Evolutionary conservation across 2,329 filamentous ascomycete species (phyloP).

Genomic region (Nemania abortiva): DNA sequence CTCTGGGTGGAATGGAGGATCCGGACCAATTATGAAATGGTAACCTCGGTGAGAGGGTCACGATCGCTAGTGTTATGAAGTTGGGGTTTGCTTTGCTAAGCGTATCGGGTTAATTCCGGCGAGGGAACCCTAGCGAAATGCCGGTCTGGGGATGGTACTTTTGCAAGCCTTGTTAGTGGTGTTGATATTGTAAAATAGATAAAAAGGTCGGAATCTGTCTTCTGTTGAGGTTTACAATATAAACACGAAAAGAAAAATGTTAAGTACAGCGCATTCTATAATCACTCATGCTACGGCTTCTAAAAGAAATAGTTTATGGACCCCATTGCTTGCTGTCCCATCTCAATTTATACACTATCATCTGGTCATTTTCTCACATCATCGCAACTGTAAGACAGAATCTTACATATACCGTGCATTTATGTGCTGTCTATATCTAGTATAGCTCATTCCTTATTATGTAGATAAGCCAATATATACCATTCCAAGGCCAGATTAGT

Average conservation of each 20-base stretch:
- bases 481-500: not conserved
- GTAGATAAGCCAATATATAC: conserved; percentile 18
- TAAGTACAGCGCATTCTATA: no score
- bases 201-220: no score
- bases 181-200: not conserved
- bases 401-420: not conserved
- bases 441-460: conserved; percentile 17
- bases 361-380: not conserved
- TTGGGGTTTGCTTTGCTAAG: not conserved
- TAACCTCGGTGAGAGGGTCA: not conserved
- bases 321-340: not conserved
- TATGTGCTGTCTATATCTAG: conserved; percentile 6
- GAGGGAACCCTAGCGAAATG: not conserved
- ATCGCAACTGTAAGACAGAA: not conserved
- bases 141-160: not conserved
- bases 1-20: not conserved
- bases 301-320: not conserved
- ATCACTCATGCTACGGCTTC: not conserved
- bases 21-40: not conserved
- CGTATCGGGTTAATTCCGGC: not conserved
- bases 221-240: no score
- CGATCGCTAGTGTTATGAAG: not conserved
- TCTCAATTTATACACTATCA: not conserved
- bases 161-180: not conserved
- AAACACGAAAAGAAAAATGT: no score